Conservation (phyloP, 139 green algal genomes). For the Closterium sp. region DNA sequence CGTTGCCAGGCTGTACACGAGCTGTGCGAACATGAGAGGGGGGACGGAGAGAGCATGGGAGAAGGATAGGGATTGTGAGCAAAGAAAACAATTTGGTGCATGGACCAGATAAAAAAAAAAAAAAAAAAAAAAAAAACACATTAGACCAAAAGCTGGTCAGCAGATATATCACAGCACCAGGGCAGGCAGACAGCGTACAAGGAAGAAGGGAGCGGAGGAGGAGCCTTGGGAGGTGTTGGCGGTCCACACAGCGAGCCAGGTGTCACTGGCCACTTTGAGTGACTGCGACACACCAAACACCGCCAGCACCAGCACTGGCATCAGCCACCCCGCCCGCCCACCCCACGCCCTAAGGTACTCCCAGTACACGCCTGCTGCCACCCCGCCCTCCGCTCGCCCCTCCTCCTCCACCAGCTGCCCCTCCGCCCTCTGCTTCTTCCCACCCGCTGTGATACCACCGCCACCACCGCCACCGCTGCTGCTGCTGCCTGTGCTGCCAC, state of each 20-base stretch:
- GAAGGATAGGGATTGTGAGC: background rate
- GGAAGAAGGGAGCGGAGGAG: constrained; percentile 19
- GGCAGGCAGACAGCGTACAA: background rate
- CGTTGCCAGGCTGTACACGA: constrained; percentile 21
- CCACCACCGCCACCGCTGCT: background rate
- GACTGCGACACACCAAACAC: constrained; percentile 21
- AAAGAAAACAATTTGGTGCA: too few relatives aligned
- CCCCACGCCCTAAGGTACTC: constrained; percentile 59
- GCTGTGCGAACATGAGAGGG: constrained; percentile 2
- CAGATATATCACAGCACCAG: too few relatives aligned
- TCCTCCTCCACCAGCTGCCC: constrained; percentile 63
- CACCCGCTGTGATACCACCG: background rate
- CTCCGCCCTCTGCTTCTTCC: constrained; percentile 6
- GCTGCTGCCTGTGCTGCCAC: background rate
- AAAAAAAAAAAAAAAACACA: too few relatives aligned
- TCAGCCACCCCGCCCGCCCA: constrained; percentile 1
- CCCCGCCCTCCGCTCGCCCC: constrained; percentile 59
- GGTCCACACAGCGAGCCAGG: constrained; percentile 49
- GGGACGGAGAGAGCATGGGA: background rate
- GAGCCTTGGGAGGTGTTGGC: constrained; percentile 1
- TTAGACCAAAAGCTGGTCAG: too few relatives aligned
- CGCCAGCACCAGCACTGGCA: constrained; percentile 37
- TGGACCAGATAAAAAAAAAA: too few relatives aligned
- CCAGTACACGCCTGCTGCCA: constrained; percentile 58
- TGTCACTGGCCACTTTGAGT: constrained; percentile 37